These are phyloP conservation scores for Hymenoscyphus repandus DNA, from an alignment of 2,329 filamentous ascomycete species.

Conservation along the genomic window DNA sequence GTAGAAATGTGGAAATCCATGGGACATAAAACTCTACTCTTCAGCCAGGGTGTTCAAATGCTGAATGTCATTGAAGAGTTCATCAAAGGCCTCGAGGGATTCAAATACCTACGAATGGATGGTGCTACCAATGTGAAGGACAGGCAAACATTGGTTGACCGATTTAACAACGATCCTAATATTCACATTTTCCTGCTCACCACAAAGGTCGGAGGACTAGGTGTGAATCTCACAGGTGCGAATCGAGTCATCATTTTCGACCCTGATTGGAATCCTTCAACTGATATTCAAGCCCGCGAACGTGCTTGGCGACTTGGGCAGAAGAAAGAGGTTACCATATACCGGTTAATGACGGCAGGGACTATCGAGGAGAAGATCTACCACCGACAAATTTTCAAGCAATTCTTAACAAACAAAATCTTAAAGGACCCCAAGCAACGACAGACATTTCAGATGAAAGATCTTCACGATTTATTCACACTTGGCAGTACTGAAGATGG, in stretches of 20 bases:
- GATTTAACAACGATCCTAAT: slow-evolving; percentile 77
- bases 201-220: slow-evolving; percentile 90
- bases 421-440: slow-evolving; percentile 90
- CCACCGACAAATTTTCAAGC: slow-evolving; percentile 97
- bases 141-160: slow-evolving; percentile 85
- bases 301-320: slow-evolving; percentile 94
- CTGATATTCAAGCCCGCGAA: slow-evolving; percentile 90
- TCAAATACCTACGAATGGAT: slow-evolving; percentile 87
- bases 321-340: slow-evolving; percentile 91
- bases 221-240: slow-evolving; percentile 90
- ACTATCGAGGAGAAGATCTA: slow-evolving; percentile 99
- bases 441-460: slow-evolving; percentile 82
- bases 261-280: slow-evolving; percentile 97
- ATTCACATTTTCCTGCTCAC: slow-evolving; percentile 89
- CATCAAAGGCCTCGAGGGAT: slow-evolving; percentile 58
- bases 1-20: slow-evolving; percentile 78
- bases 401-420: slow-evolving; percentile 95
- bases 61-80: slow-evolving; percentile 88
- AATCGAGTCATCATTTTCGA: slow-evolving; percentile 97
- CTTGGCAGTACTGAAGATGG: slow-evolving; percentile 63
- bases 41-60: slow-evolving; percentile 92
- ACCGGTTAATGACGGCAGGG: slow-evolving; percentile 94
- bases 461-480: slow-evolving; percentile 88
- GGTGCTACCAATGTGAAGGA: slow-evolving; percentile 83
- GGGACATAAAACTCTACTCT: slow-evolving; percentile 88